A percentile compares a stretch with the other conserved stretches of the same genome.
Conservation (phyloP, 2,329 filamentous ascomycete genomes). For the Aspergillus aculeatinus region DNA sequence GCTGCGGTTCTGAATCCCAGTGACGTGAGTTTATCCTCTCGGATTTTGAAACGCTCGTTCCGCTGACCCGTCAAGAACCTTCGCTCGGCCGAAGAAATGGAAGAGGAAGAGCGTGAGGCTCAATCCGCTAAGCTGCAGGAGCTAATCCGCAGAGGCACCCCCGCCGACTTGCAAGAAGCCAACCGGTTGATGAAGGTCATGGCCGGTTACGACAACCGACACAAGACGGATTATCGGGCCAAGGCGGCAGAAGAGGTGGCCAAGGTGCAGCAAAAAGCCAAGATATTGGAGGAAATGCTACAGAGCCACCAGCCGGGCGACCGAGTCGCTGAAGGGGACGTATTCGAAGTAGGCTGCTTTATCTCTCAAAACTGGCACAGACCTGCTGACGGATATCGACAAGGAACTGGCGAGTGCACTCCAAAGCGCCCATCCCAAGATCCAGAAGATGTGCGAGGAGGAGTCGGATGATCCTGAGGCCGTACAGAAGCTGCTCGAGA, state of each 20-base stretch:
- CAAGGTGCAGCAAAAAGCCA: constrained; percentile 94
- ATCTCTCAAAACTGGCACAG: neutral
- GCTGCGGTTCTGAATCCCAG: constrained; percentile 95
- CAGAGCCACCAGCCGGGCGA: constrained; percentile 81
- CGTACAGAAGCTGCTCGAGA: constrained; percentile 90
- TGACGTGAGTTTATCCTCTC: constrained; percentile 64
- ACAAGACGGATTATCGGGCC: constrained; percentile 95
- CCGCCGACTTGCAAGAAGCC: constrained; percentile 92
- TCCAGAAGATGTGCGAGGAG: constrained; percentile 99
- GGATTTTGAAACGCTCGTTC: constrained; percentile 1
- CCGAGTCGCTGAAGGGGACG: constrained; percentile 67
- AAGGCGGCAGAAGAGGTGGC: constrained; percentile 94
- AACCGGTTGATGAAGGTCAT: constrained; percentile 99
- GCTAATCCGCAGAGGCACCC: constrained; percentile 85
- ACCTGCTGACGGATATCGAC: neutral
- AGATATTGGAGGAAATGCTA: constrained; percentile 86
- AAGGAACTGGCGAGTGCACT: constrained; percentile 84
- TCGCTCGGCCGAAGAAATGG: constrained; percentile 97
- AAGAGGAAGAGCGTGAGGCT: constrained; percentile 89
- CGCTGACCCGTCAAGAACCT: constrained; percentile 65
- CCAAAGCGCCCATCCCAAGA: constrained; percentile 94
- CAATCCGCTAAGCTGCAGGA: constrained; percentile 99
- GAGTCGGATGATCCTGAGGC: constrained; percentile 96
- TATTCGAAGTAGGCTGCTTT: constrained; percentile 56
- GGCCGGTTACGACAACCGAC: constrained; percentile 92